Evolutionary conservation across 441 rosid species (phyloP), one percentile per base, ranked within the genome.

Genomic region (Gossypium aridum): DNA sequence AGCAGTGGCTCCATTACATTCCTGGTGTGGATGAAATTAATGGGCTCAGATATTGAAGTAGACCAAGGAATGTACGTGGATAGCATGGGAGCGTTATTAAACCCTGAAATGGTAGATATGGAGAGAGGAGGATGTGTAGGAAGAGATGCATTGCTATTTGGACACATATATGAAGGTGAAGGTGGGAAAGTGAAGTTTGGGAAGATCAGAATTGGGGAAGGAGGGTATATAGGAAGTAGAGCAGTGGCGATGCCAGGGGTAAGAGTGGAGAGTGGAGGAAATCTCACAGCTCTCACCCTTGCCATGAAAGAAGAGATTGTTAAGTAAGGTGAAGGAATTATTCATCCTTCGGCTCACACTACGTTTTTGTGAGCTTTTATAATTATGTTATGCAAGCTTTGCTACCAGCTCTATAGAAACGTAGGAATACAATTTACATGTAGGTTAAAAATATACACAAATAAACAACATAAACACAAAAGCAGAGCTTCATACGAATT

Each of bases 21-120:
- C 59, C 55, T 83, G 22, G 10, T 84, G 2, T 82, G 88, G 90
- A 79, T 90, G 80, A 90, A 86, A 67, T 19, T 89, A 25, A 87
- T 87, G 91, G 95, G 92, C 0, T 81, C 92, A 47, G 70, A 76
- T 6, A 39, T 90, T 54, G 90, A 83, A 60, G 17, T 85, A 49
- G 85, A 80, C 17, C 80, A 80, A 62, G 90, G 88, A n/a, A 64
- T 77, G 0, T 89, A 86, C 31, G 83, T 90, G 16, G 95, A 90
- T 73, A 80, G 87, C 79, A 79, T 86, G 89, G 95, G 90, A 71
- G 88, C 90, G 2, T 17, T 81, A 51, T 71, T 90, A 79, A 88
- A 90, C 75, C 95, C 95, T 1, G 92, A 90, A 81, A 86, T 90
- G 95, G 86, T 88, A 75, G 89, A 86, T 78, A 82, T 88, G 37